A percentile compares a stretch with the other conserved stretches of the same genome.
Evolutionary conservation across 805 yeast genomes (phyloP).

Genomic region (Maudiozyma serrabonitensis): DNA sequence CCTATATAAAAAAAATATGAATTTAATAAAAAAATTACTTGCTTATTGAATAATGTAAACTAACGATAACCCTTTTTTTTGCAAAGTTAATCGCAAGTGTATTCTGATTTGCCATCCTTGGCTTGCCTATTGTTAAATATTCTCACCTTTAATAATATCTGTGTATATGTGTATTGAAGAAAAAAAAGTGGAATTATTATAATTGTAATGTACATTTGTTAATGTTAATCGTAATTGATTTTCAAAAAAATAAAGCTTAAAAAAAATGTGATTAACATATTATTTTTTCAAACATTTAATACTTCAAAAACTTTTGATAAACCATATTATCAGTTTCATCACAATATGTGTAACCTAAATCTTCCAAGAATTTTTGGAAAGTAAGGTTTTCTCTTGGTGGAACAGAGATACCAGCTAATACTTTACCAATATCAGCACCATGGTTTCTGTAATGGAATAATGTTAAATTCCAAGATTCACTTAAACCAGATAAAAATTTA

Average conservation of each 20-base stretch:
- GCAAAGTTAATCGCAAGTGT: not conserved
- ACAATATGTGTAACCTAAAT: constrained; percentile 62
- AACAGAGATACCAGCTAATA: constrained; percentile 80
- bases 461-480: constrained; percentile 82
- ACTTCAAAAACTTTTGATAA: constrained; percentile 65
- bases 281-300: constrained; percentile 6
- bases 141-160: not conserved
- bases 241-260: too few species aligned
- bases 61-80: too few species aligned
- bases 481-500: constrained; percentile 62
- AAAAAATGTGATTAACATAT: too few species aligned
- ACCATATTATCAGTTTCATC: constrained; percentile 84
- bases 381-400: constrained; percentile 60
- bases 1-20: not conserved
- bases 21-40: not conserved
- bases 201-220: not conserved
- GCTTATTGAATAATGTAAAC: too few species aligned
- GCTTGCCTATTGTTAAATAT: not conserved
- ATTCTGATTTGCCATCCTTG: not conserved
- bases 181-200: not conserved
- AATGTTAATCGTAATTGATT: not conserved
- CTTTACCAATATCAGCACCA: constrained; percentile 91
- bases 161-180: not conserved
- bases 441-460: constrained; percentile 95
- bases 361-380: constrained; percentile 57